Percentiles rank a stretch among this genome's conserved stretches.
phyloP scores from a whole-genome alignment of 2,329 filamentous ascomycete genomes.

The Bimuria novae-zelandiae region DNA sequence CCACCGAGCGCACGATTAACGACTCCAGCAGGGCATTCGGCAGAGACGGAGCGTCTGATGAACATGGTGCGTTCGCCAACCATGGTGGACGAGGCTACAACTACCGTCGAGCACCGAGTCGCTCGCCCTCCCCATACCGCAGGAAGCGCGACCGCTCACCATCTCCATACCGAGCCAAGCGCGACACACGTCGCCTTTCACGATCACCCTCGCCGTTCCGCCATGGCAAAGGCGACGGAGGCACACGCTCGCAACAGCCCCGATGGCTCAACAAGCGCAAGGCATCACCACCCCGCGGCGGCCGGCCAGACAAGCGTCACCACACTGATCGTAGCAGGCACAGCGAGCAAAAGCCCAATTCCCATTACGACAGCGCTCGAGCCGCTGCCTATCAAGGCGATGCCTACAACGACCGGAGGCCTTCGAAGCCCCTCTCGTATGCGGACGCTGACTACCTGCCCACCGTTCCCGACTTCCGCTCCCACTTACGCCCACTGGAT shows the following conservation, averaged over 20 bases:
- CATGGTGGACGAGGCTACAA: slow-evolving; percentile 11
- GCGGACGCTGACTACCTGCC: slow-evolving; percentile 50
- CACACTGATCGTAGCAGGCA: slow-evolving; percentile 41
- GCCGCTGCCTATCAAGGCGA: slow-evolving; percentile 7
- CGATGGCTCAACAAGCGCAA: slow-evolving; percentile 47
- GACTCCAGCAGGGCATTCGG: slow-evolving; percentile 37
- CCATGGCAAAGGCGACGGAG: slow-evolving; percentile 28
- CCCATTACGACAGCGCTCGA: slow-evolving; percentile 62
- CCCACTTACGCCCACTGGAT: slow-evolving; percentile 15
- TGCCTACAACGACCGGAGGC: slow-evolving; percentile 19
- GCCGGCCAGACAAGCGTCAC: slow-evolving; percentile 62
- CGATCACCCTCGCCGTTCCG: slow-evolving; percentile 38
- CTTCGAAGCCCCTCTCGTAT: slow-evolving; percentile 34
- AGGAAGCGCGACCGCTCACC: slow-evolving; percentile 8
- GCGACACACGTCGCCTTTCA: slow-evolving; percentile 2
- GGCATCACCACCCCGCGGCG: slow-evolving; percentile 47
- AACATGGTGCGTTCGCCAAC: slow-evolving; percentile 16
- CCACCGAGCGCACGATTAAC: slow-evolving; percentile 40
- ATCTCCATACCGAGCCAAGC: slow-evolving; percentile 12
- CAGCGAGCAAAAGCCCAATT: slow-evolving; percentile 65
- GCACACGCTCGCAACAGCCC: slow-evolving; percentile 27
- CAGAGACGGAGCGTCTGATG: slow-evolving; percentile 34
- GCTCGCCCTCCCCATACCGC: slow-evolving; percentile 32
- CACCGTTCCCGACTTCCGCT: slow-evolving; percentile 31
- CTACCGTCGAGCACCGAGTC: slow-evolving; percentile 29